Conservation (phyloP, 768 basidiomycete genomes). For the Lepiota venenata region DNA sequence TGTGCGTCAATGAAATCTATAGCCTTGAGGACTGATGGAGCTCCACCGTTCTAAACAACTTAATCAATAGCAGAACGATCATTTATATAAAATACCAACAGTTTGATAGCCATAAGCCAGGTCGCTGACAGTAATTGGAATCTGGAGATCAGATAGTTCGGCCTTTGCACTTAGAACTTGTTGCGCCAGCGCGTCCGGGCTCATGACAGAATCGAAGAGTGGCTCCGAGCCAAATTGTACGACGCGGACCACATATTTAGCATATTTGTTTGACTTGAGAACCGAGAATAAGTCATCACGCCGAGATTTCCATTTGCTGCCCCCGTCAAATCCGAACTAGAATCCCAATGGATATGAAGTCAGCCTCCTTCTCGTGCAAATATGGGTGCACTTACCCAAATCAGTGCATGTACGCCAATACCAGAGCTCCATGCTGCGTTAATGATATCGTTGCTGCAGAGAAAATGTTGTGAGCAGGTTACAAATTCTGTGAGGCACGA, state of each 20-base stretch:
- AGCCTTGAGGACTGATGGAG: slow-evolving; percentile 51
- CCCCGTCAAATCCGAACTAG: slow-evolving; percentile 48
- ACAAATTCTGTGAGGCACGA: neutral
- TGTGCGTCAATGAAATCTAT: slow-evolving; percentile 66
- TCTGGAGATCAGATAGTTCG: slow-evolving; percentile 47
- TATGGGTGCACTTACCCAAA: slow-evolving; percentile 53
- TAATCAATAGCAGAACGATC: neutral
- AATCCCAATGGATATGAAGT: neutral
- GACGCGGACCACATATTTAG: slow-evolving; percentile 60
- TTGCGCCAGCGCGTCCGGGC: slow-evolving; percentile 41
- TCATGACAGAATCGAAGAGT: slow-evolving; percentile 54
- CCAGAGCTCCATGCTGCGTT: slow-evolving; percentile 66
- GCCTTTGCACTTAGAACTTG: slow-evolving; percentile 50
- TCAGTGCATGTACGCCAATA: slow-evolving; percentile 70
- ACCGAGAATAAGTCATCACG: slow-evolving; percentile 48
- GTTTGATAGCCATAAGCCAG: slow-evolving; percentile 57
- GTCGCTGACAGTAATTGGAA: slow-evolving; percentile 69
- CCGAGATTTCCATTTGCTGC: slow-evolving; percentile 48
- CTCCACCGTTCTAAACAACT: slow-evolving; percentile 36
- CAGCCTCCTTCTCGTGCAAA: neutral
- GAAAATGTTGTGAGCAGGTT: neutral
- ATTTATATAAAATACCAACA: slow-evolving; percentile 17
- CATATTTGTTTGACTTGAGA: slow-evolving; percentile 57
- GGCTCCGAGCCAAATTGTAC: slow-evolving; percentile 75
- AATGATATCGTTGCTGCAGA: slow-evolving; percentile 48